Conservation (phyloP, 305 asterid species). For the Ajuga reptans region DNA sequence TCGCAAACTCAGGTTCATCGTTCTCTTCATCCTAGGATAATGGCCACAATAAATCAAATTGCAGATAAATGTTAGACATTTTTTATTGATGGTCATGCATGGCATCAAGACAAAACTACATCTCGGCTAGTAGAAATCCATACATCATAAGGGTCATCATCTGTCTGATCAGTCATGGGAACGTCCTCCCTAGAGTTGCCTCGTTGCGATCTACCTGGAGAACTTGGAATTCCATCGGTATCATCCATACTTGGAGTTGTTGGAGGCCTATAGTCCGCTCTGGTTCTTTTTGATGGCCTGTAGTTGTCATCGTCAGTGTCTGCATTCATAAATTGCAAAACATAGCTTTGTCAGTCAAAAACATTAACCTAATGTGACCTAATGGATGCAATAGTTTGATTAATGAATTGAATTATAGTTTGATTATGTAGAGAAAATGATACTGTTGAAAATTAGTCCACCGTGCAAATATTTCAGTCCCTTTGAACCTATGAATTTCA, state of each 20-base stretch:
- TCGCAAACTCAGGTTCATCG: slow-evolving; percentile 74
- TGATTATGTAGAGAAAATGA: too few species aligned
- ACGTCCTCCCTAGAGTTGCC: slow-evolving; percentile 64
- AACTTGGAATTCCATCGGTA: slow-evolving; percentile 70
- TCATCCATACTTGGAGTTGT: slow-evolving; percentile 50
- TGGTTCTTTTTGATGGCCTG: slow-evolving; percentile 76
- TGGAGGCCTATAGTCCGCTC: slow-evolving; percentile 66
- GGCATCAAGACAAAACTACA: not conserved
- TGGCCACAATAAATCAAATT: slow-evolving; percentile 7
- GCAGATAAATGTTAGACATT: not conserved
- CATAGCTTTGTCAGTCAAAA: not conserved
- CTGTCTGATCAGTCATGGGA: slow-evolving; percentile 82
- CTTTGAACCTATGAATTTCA: too few species aligned
- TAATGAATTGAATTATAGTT: too few species aligned
- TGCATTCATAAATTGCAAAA: slow-evolving; percentile 26
- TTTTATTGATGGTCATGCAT: not conserved
- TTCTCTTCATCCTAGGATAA: slow-evolving; percentile 68
- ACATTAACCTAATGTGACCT: not conserved
- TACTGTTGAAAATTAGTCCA: not conserved
- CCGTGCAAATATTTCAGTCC: not conserved
- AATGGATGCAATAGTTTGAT: not conserved
- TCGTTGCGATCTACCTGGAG: slow-evolving; percentile 65
- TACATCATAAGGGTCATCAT: slow-evolving; percentile 75
- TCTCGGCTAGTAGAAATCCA: slow-evolving; percentile 7
- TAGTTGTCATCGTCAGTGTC: slow-evolving; percentile 81